A percentile compares a stretch with the other conserved stretches of the same genome.
These are phyloP conservation scores for Paspalum notatum DNA, from an alignment of 176 grass and related monocot species.

Conservation along the genomic window DNA sequence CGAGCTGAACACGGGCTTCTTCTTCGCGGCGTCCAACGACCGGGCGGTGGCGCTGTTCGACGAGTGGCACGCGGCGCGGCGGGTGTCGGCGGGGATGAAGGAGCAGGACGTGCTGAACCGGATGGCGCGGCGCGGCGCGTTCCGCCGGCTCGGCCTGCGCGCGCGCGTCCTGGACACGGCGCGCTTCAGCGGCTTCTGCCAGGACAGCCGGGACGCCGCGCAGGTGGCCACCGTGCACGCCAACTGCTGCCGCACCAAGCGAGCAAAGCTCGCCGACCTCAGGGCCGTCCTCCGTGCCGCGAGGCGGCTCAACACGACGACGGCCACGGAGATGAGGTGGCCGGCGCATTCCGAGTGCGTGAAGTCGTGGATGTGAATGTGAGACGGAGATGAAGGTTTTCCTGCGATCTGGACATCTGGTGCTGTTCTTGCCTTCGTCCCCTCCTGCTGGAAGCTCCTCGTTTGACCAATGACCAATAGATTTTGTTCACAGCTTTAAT, in stretches of 20 bases:
- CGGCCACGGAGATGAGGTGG: constrained; percentile 24
- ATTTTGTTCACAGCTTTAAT: background rate
- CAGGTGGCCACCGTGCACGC: constrained; percentile 78
- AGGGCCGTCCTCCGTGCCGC: constrained; percentile 43
- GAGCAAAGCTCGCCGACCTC: constrained; percentile 70
- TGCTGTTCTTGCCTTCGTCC: background rate
- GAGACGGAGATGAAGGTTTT: background rate
- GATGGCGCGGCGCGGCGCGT: constrained; percentile 55
- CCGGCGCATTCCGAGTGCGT: constrained; percentile 40
- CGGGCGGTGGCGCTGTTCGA: constrained; percentile 62
- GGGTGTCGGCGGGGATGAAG: constrained; percentile 52
- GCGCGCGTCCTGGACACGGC: constrained; percentile 68
- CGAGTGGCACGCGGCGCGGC: constrained; percentile 54
- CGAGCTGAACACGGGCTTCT: constrained; percentile 71
- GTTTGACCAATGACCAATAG: background rate
- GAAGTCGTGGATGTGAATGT: constrained; percentile 32
- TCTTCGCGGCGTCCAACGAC: constrained; percentile 57
- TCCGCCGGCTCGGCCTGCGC: constrained; percentile 50
- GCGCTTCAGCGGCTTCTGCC: constrained; percentile 78
- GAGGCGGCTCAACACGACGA: background rate
- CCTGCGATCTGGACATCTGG: too few species aligned
- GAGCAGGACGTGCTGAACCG: constrained; percentile 78
- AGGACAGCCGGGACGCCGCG: constrained; percentile 53
- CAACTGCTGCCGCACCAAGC: constrained; percentile 75
- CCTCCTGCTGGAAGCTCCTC: background rate